These are phyloP conservation scores for Moricandia arvensis DNA, from an alignment of 345 rosid genomes.

Conservation along the genomic window DNA sequence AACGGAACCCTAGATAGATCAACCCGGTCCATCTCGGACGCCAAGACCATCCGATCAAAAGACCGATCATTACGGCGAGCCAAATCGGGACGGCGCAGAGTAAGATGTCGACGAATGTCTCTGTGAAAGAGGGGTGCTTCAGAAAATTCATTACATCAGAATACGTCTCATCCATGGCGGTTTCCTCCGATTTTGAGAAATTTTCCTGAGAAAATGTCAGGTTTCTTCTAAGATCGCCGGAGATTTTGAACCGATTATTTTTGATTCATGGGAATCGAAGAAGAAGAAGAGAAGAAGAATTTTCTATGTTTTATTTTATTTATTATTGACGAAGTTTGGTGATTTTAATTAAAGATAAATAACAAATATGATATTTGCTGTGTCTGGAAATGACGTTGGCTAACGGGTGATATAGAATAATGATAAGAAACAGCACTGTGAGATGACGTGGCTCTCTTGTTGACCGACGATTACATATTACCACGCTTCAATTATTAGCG, in stretches of 20 bases:
- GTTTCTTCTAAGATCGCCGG: too few species aligned
- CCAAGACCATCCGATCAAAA: slow-evolving; percentile 97
- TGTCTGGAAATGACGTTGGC: slow-evolving; percentile 20
- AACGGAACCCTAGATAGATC: slow-evolving; percentile 75
- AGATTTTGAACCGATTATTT: neutral
- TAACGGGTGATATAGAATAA: neutral
- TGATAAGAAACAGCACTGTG: neutral
- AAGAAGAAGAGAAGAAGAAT: neutral
- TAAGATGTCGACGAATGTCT: slow-evolving; percentile 92
- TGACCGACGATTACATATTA: slow-evolving; percentile 11
- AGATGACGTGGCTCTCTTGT: slow-evolving; percentile 26
- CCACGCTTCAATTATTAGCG: slow-evolving; percentile 17
- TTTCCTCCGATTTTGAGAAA: neutral
- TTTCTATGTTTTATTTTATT: neutral
- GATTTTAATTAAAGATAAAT: neutral
- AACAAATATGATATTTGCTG: slow-evolving; percentile 17
- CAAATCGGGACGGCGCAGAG: slow-evolving; percentile 97
- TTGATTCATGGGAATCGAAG: slow-evolving; percentile 5
- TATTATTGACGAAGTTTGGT: slow-evolving; percentile 10
- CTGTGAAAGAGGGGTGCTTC: slow-evolving; percentile 69
- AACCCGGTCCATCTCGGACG: slow-evolving; percentile 95
- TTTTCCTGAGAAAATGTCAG: neutral
- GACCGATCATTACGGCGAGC: slow-evolving; percentile 97
- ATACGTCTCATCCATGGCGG: slow-evolving; percentile 65
- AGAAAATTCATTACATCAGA: slow-evolving; percentile 60